Base-by-base conservation (phyloP, 1,139 yeast genomes). In the Trichomonascaceae sp. region DNA sequence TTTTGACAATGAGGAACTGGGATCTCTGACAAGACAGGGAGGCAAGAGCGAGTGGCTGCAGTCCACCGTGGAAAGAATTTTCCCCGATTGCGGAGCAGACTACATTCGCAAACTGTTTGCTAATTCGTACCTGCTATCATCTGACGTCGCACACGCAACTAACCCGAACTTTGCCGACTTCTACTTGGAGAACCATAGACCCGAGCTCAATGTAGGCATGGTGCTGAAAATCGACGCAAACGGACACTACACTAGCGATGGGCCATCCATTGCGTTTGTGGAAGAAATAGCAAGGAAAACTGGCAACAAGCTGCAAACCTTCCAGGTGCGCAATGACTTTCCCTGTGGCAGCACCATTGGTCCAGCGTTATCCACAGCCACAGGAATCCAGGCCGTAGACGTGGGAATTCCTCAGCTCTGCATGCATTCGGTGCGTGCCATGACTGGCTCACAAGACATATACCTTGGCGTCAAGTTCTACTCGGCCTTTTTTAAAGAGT, bases 111-210 rank as follows among this genome's bases (percentile, higher is more conserved):
- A 45, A 37, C 43, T 59, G 2, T 47, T 42, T 28, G 63, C 64
- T 13, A 78, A 76, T 52, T 82, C 96, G 2, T 84, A 85, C 59
- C 70, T 85, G 46, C 62, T 85, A 37, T 84, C 95, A 0, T 78
- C 93, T 0, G 97, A 87, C 54, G 89, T 81, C 64, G 89, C 94
- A 2, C 97, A 87, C 54, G 96, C 94, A 26, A 78, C 82, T 34
- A 93, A 87, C 56, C 96, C 96, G 41, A 87, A 87, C 59, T 85
- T 81, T 55, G 57, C 70, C 17, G 42, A 44, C 26, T 74, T 66
- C 13, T 77, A 78, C 54, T 61, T 77, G 49, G 76, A 73, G 40
- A 51, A 70, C 46, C 85, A 77, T 56, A 70, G 67, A 45, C 87
- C 92, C 9, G 59, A 72, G 36, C 84, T 85, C 38, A 80, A 80